These are phyloP conservation scores for Clonostachys solani DNA, from an alignment of 2,329 filamentous ascomycete genomes.

Conservation along the genomic window DNA sequence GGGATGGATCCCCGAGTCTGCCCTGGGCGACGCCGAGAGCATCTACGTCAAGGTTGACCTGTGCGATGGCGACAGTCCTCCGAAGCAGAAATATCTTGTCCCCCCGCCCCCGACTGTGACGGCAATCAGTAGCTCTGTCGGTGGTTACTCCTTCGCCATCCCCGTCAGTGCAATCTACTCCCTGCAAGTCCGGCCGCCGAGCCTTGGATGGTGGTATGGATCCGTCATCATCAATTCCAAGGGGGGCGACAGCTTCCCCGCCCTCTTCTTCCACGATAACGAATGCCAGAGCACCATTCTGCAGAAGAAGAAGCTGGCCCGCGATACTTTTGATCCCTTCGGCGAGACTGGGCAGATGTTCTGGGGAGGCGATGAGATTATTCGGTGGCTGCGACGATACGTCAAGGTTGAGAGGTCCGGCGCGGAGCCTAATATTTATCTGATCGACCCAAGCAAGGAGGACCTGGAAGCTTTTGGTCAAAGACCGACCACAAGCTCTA, in stretches of 20 bases:
- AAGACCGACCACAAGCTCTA: constrained; percentile 43
- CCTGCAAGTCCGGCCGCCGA: constrained; percentile 83
- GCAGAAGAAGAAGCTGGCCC: constrained; percentile 82
- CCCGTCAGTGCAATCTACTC: constrained; percentile 90
- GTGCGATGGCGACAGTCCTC: constrained; percentile 73
- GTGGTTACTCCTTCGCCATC: constrained; percentile 86
- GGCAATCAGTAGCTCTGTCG: constrained; percentile 64
- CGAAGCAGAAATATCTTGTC: constrained; percentile 84
- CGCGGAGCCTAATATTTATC: constrained; percentile 85
- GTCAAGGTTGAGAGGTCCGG: constrained; percentile 77
- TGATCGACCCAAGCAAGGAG: constrained; percentile 82
- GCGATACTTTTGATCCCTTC: constrained; percentile 88
- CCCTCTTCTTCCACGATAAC: constrained; percentile 94
- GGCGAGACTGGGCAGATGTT: constrained; percentile 82
- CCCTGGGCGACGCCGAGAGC: constrained; percentile 78
- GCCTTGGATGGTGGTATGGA: constrained; percentile 97
- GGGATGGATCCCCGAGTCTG: constrained; percentile 89
- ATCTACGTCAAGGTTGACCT: constrained; percentile 96
- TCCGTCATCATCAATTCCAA: constrained; percentile 90
- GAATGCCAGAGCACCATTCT: constrained; percentile 95
- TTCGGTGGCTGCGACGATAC: constrained; percentile 86
- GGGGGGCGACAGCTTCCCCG: constrained; percentile 88
- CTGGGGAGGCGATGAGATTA: constrained; percentile 94
- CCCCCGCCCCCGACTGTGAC: constrained; percentile 86
- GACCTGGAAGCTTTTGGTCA: constrained; percentile 78